phyloP scores from a whole-genome alignment of 2,329 filamentous ascomycete species.

The Hirsutella rhossiliensis region DNA sequence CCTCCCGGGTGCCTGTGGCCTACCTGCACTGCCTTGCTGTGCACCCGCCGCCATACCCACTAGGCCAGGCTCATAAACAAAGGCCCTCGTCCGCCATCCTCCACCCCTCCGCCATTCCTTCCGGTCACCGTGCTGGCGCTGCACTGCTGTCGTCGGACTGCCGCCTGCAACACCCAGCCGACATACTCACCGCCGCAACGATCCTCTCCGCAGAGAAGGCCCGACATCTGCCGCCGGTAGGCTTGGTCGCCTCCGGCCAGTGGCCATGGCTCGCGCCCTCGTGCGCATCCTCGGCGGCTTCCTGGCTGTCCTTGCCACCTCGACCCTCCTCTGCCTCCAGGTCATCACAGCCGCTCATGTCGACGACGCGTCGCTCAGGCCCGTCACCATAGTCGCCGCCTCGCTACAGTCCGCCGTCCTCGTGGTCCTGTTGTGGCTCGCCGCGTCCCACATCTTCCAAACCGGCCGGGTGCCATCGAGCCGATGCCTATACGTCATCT shows the following conservation, averaged over 20 bases:
- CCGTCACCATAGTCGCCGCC: conserved; percentile 13
- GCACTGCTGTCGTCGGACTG: neutral
- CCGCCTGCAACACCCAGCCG: neutral
- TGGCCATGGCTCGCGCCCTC: conserved; percentile 5
- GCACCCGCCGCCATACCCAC: neutral
- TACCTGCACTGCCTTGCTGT: too few species aligned
- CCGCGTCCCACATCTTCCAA: conserved; percentile 18
- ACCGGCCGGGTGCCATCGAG: conserved; percentile 12
- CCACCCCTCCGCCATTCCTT: neutral
- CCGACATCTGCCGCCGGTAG: conserved; percentile 1
- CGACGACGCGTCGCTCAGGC: conserved; percentile 1
- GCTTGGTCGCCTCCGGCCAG: conserved; percentile 1
- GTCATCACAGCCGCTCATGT: conserved; percentile 5
- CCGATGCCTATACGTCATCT: conserved; percentile 12
- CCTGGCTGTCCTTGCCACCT: conserved; percentile 9
- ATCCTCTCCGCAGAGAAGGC: neutral
- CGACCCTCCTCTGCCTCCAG: conserved; percentile 8
- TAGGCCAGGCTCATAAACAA: neutral
- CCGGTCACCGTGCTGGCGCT: neutral
- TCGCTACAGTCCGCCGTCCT: conserved; percentile 16
- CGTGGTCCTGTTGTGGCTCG: conserved; percentile 14
- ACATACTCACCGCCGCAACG: neutral
- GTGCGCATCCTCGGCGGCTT: conserved; percentile 5
- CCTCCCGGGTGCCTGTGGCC: too few species aligned
- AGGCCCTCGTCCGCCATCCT: neutral